Evolutionary conservation across 1,139 yeast species (phyloP).

Genomic region (Kodamaea ohmeri): DNA sequence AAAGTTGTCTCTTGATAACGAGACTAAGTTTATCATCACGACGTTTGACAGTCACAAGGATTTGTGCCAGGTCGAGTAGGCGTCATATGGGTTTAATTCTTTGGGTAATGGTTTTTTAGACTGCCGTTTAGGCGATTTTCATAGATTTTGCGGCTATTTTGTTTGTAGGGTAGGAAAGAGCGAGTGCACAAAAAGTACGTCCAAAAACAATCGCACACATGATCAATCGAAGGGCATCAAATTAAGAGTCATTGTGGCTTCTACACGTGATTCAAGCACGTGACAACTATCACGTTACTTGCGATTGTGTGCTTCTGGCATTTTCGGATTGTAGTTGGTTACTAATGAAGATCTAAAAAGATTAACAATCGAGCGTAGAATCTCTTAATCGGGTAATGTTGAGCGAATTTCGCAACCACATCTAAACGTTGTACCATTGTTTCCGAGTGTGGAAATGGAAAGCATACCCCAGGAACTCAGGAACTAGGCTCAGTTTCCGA

Average conservation of each 20-base stretch:
- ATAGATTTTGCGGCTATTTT: constrained; percentile 16
- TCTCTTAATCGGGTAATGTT: neutral
- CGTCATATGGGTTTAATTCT: constrained; percentile 6
- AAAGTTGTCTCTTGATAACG: constrained; percentile 6
- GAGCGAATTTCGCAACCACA: neutral
- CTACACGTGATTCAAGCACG: too few relatives aligned
- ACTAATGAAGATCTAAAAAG: too few relatives aligned
- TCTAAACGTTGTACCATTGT: neutral
- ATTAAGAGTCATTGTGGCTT: too few relatives aligned
- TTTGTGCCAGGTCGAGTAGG: constrained; percentile 23
- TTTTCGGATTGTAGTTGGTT: too few relatives aligned
- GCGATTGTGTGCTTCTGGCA: too few relatives aligned
- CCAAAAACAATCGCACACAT: too few relatives aligned
- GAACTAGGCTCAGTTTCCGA: too few relatives aligned
- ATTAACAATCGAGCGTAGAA: too few relatives aligned
- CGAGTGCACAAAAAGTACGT: constrained; percentile 7
- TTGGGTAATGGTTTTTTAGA: constrained; percentile 6
- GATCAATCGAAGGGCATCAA: neutral
- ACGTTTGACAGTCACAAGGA: constrained; percentile 26
- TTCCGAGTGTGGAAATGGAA: too few relatives aligned
- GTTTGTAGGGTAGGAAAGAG: constrained; percentile 12
- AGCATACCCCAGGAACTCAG: too few relatives aligned
- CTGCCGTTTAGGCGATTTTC: neutral
- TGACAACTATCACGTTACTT: too few relatives aligned
- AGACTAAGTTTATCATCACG: constrained; percentile 26